Conservation (phyloP, 2,329 filamentous ascomycete species). For the Cladophialophora immunda region DNA sequence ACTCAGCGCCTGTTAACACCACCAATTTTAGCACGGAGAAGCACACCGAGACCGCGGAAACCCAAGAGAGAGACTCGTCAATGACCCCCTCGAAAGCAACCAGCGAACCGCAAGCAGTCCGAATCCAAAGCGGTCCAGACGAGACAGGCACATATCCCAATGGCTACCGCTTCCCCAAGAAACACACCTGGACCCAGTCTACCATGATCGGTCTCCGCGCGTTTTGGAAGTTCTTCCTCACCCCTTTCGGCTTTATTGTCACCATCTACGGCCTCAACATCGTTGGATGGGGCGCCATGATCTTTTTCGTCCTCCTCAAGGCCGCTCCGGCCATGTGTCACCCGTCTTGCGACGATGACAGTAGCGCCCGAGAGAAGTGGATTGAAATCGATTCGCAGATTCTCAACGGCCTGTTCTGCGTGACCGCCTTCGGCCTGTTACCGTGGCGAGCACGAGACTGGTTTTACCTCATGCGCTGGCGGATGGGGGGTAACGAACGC, state of each 20-base stretch:
- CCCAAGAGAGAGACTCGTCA: slow-evolving; percentile 21
- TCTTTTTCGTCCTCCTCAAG: slow-evolving; percentile 84
- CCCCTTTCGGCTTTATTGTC: slow-evolving; percentile 78
- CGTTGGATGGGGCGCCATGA: slow-evolving; percentile 89
- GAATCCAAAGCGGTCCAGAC: slow-evolving; percentile 40
- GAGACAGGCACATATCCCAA: slow-evolving; percentile 48
- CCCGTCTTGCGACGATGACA: slow-evolving; percentile 73
- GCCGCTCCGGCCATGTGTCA: slow-evolving; percentile 64
- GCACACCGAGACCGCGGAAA: slow-evolving; percentile 12
- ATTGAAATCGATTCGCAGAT: slow-evolving; percentile 87
- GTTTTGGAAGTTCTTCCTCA: slow-evolving; percentile 68
- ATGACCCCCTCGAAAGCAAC: slow-evolving; percentile 25
- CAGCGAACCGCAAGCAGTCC: slow-evolving; percentile 23
- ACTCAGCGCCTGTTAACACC: not conserved
- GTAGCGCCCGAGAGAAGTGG: slow-evolving; percentile 82
- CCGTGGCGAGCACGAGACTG: slow-evolving; percentile 86
- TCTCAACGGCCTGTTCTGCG: slow-evolving; percentile 83
- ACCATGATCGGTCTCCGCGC: slow-evolving; percentile 44
- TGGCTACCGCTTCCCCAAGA: slow-evolving; percentile 48
- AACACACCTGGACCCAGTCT: slow-evolving; percentile 46
- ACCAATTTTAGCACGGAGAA: slow-evolving; percentile 16
- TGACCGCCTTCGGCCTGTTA: slow-evolving; percentile 83
- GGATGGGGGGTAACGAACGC: slow-evolving; percentile 61
- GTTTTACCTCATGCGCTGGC: slow-evolving; percentile 74
- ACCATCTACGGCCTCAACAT: slow-evolving; percentile 83